Conservation (phyloP, 2,329 filamentous ascomycete species). For the Fusarium sp. region DNA sequence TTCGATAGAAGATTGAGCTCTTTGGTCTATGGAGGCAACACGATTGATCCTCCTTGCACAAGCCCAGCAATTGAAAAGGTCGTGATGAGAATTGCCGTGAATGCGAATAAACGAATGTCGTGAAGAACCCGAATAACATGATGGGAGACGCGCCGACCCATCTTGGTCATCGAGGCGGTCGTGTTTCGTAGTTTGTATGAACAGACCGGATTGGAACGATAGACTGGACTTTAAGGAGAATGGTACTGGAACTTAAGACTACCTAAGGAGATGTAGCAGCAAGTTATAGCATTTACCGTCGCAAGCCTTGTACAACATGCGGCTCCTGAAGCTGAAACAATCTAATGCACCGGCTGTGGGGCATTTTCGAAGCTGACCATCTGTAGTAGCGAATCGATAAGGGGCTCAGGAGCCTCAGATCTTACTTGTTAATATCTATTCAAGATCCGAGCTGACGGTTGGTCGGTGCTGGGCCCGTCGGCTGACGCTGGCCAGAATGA, state of each 20-base stretch:
- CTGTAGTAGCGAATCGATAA: neutral
- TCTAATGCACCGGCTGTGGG: neutral
- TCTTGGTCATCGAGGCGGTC: neutral
- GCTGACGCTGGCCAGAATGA: neutral
- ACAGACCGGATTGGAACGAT: neutral
- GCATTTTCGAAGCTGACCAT: neutral
- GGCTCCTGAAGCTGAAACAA: neutral
- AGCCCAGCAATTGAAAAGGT: constrained; percentile 16
- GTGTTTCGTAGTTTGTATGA: too few relatives aligned
- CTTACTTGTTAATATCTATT: neutral
- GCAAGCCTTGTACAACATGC: neutral
- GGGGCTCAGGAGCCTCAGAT: neutral
- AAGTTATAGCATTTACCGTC: neutral
- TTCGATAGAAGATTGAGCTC: constrained; percentile 23
- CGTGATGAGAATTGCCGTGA: constrained; percentile 3
- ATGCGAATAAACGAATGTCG: constrained; percentile 8
- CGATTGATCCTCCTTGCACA: constrained; percentile 6
- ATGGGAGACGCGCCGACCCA: neutral
- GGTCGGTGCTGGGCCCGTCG: neutral
- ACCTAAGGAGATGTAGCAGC: neutral
- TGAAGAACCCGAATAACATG: neutral
- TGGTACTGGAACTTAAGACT: neutral
- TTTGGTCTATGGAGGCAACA: constrained; percentile 27
- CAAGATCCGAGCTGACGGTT: neutral
- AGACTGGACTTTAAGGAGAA: neutral